phyloP scores from a whole-genome alignment of 2,329 filamentous ascomycete genomes.

The Lizonia empirigonia region DNA sequence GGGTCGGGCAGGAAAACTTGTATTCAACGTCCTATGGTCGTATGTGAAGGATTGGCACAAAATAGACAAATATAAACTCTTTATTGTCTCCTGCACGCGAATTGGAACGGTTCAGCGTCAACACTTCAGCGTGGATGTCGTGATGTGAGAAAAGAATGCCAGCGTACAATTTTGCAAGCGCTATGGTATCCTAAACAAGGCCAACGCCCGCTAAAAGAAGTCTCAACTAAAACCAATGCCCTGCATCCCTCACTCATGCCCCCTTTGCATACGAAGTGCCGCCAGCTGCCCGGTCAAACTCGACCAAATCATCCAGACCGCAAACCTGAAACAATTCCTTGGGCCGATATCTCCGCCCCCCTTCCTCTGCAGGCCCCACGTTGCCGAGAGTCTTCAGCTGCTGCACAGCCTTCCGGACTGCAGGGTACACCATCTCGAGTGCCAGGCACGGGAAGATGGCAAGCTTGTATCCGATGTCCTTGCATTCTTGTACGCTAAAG shows the following conservation, averaged over 20 bases:
- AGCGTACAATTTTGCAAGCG: neutral
- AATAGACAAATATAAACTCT: no score
- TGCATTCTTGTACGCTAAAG: conserved; percentile 59
- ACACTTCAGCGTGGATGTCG: no score
- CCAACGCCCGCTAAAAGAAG: conserved; percentile 10
- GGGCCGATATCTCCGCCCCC: conserved; percentile 54
- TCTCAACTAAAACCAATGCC: neutral
- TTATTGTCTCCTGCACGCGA: no score
- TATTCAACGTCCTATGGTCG: no score
- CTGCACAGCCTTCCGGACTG: conserved; percentile 36
- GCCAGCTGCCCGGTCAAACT: conserved; percentile 56
- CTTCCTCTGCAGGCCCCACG: conserved; percentile 45
- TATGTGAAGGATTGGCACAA: no score
- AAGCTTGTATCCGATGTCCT: conserved; percentile 62
- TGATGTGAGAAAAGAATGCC: neutral
- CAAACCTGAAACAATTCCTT: conserved; percentile 59
- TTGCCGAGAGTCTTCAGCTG: conserved; percentile 36
- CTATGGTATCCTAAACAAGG: conserved; percentile 11
- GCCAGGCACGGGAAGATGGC: conserved; percentile 60
- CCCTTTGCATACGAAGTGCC: conserved; percentile 41
- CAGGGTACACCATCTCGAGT: conserved; percentile 43
- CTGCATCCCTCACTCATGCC: neutral
- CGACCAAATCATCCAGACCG: conserved; percentile 58
- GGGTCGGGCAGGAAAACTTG: no score
- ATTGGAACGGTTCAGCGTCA: no score